Conservation (phyloP, 352 stramenopile genomes). For the Phytophthora sp. region DNA sequence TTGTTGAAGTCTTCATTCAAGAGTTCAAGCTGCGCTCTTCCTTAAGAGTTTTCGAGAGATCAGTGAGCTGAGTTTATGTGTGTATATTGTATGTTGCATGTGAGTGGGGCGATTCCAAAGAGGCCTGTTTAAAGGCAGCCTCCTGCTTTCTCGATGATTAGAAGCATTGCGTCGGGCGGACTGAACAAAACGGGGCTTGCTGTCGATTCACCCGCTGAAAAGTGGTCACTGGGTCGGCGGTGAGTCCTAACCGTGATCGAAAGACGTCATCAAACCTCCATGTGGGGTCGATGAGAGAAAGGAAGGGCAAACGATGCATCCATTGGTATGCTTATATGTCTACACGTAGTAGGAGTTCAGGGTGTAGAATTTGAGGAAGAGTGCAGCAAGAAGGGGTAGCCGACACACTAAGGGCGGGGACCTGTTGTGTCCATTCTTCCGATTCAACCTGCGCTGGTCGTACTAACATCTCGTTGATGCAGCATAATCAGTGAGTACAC, state of each 20-base stretch:
- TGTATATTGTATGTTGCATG: conserved; percentile 27
- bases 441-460: background rate
- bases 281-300: conserved; percentile 73
- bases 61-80: conserved; percentile 13
- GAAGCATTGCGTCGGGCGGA: conserved; percentile 86
- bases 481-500: conserved; percentile 3
- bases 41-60: background rate
- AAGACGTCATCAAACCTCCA: conserved; percentile 71
- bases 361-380: conserved; percentile 31
- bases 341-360: conserved; percentile 3
- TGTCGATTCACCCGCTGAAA: conserved; percentile 68
- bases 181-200: conserved; percentile 69
- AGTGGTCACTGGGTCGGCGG: conserved; percentile 52
- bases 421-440: conserved; percentile 21
- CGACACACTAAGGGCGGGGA: conserved; percentile 28
- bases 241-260: conserved; percentile 66
- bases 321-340: conserved; percentile 14
- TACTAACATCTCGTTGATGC: conserved; percentile 20
- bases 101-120: conserved; percentile 34
- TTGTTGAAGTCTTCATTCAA: conserved; percentile 16
- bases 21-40: conserved; percentile 31
- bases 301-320: conserved; percentile 22
- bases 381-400: conserved; percentile 26
- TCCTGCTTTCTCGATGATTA: conserved; percentile 81
- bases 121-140: conserved; percentile 22